These are phyloP conservation scores for Eucalyptus dawsonii DNA, from an alignment of 345 rosid genomes.

Conservation along the genomic window DNA sequence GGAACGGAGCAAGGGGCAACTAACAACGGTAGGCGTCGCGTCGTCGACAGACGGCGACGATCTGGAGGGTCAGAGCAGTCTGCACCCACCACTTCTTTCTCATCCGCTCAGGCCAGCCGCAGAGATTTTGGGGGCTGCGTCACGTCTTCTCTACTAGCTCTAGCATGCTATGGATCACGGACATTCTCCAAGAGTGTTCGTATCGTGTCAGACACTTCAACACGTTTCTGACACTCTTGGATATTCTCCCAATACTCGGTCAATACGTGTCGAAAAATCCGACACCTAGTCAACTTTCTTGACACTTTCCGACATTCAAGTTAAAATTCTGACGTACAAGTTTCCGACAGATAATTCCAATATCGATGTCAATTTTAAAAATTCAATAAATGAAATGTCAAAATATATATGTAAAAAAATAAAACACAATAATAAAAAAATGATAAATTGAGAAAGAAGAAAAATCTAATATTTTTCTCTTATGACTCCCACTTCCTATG, in stretches of 20 bases:
- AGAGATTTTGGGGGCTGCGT: background rate
- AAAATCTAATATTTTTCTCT: too few relatives aligned
- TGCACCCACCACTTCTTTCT: background rate
- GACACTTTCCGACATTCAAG: rapidly evolving
- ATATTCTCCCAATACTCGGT: rapidly evolving
- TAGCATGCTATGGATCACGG: rapidly evolving
- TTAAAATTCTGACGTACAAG: rapidly evolving
- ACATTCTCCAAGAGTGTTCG: rapidly evolving
- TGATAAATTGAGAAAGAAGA: too few relatives aligned
- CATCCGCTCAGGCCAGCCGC: background rate
- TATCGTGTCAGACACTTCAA: rapidly evolving
- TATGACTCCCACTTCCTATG: too few relatives aligned
- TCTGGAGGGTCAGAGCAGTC: background rate
- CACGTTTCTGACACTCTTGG: rapidly evolving
- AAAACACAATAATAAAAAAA: too few relatives aligned
- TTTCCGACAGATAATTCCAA: rapidly evolving
- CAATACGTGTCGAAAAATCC: rapidly evolving
- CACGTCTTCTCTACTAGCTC: background rate
- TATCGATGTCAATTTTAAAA: too few relatives aligned
- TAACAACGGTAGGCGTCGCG: background rate
- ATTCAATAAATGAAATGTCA: too few relatives aligned
- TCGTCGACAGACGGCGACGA: background rate
- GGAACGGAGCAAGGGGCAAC: background rate
- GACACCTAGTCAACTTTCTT: rapidly evolving
- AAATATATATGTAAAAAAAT: too few relatives aligned